Evolutionary conservation across 1,139 yeast species (phyloP), one percentile per base, ranked within the genome.

Genomic region (Suhomyces terraborum): DNA sequence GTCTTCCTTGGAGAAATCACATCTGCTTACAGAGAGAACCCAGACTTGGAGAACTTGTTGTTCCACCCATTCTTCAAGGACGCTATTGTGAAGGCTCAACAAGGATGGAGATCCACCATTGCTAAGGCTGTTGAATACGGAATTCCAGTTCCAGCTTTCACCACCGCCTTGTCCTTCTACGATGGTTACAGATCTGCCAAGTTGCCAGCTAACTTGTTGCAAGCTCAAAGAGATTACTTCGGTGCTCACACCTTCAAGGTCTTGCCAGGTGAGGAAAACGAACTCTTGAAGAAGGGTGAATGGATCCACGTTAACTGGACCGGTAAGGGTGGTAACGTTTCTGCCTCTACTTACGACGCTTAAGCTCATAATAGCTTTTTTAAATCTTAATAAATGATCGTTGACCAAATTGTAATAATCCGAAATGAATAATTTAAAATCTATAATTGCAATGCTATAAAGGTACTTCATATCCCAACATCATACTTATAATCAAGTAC

Each of bases 241-340:
- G 98, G 98, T 75, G 98, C 98, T 55, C 98, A 93, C 82, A 93
- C 98, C 64, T 93, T 93, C 88, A 81, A 82, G 70, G 95, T 93
- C 53, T 77, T 88, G 65, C 95, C 95, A 58, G 95, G 94, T 71
- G 70, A 63, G 61, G 96, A 88, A 58, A 77, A 80, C 62, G 87
- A 75, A 45, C 72, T 72, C 64, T 79, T 86, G 69, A 91, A 93
- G 75, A 81, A 75, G 59, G 94, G 79, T 62, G 73, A 82, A 58
- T 83, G 86, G 77, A 84, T 91, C 70, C 98, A 93, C 77, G 78
- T 91, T 66, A 91, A 93, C 94, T 93, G 98, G 98, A 93, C 98
- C 53, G 98, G 98, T 69, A 84, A 83, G 64, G 98, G 98, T 75
- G 98, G 98, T 77, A 82, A 91, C 71, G 88, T 91, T 54, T 84